phyloP scores from a whole-genome alignment of 768 basidiomycete genomes.

The Lactarius indigo region DNA sequence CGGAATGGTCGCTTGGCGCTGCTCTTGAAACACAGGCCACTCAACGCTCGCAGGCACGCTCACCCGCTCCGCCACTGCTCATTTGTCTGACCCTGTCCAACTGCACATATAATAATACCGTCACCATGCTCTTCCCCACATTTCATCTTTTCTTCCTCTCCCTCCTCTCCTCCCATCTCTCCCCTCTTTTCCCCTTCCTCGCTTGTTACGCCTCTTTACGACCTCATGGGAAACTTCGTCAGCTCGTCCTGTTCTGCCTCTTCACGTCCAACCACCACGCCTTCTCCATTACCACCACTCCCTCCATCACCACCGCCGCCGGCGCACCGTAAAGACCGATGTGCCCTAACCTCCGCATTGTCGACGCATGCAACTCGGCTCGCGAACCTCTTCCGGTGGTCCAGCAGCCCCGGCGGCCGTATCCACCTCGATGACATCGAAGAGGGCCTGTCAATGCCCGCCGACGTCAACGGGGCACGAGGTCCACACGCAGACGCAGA shows the following conservation, averaged over 20 bases:
- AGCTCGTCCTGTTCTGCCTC: background rate
- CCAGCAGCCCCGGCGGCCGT: background rate
- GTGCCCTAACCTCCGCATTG: conserved; percentile 6
- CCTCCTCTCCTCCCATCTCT: background rate
- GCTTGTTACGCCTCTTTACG: background rate
- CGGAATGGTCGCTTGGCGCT: background rate
- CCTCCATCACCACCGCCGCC: background rate
- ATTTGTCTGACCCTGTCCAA: background rate
- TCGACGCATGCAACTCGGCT: background rate
- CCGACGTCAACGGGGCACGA: too few relatives aligned
- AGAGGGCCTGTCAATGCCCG: background rate
- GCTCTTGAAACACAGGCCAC: background rate
- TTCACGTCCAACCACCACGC: background rate
- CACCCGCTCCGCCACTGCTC: background rate
- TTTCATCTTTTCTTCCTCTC: conserved; percentile 3
- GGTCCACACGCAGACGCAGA: background rate
- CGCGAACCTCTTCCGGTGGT: background rate
- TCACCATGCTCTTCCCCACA: conserved; percentile 12
- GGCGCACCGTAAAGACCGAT: background rate
- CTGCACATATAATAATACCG: background rate
- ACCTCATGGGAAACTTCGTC: conserved; percentile 18
- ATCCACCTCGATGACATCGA: conserved; percentile 10
- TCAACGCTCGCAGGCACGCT: background rate
- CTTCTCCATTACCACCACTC: background rate
- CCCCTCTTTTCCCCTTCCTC: background rate